Evolutionary conservation across 2,329 filamentous ascomycete genomes (phyloP).

Genomic region (Emericellopsis cladophorae): DNA sequence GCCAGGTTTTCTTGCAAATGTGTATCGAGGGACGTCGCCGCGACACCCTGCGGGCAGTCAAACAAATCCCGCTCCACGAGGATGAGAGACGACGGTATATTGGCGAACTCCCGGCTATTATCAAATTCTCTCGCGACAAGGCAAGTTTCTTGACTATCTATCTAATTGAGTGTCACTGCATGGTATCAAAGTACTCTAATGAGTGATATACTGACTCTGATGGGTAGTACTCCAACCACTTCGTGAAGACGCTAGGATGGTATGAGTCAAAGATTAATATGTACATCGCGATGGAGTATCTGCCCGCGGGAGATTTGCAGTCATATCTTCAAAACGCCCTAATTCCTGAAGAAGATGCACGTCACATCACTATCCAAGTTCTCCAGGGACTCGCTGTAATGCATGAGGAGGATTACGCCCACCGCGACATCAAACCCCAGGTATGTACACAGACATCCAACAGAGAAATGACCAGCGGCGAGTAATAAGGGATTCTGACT

Average conservation of each 20-base stretch:
- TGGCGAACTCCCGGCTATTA: background rate
- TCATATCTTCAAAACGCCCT: slow-evolving; percentile 4
- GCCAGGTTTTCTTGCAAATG: slow-evolving; percentile 1
- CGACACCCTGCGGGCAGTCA: background rate
- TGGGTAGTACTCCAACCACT: slow-evolving; percentile 8
- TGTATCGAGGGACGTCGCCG: background rate
- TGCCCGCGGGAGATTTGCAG: slow-evolving; percentile 9
- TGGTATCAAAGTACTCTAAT: no score
- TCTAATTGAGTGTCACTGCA: background rate
- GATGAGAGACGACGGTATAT: no score
- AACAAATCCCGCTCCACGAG: background rate
- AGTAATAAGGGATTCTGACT: background rate
- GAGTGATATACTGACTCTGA: background rate
- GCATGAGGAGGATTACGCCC: slow-evolving; percentile 9
- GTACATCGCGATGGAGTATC: slow-evolving; percentile 13
- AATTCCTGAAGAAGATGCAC: slow-evolving; percentile 7
- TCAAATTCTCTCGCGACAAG: slow-evolving; percentile 1
- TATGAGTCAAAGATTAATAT: slow-evolving; percentile 6
- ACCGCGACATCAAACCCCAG: slow-evolving; percentile 11
- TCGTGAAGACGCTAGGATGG: slow-evolving; percentile 12
- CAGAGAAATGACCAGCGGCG: no score
- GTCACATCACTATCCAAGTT: slow-evolving; percentile 8
- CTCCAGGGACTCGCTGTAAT: slow-evolving; percentile 8
- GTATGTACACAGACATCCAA: slow-evolving; percentile 1
- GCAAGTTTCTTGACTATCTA: background rate